Evolutionary conservation across 768 basidiomycete genomes (phyloP), one percentile per base, ranked within the genome.

Genomic region (Boletus rufocinnamomeus): DNA sequence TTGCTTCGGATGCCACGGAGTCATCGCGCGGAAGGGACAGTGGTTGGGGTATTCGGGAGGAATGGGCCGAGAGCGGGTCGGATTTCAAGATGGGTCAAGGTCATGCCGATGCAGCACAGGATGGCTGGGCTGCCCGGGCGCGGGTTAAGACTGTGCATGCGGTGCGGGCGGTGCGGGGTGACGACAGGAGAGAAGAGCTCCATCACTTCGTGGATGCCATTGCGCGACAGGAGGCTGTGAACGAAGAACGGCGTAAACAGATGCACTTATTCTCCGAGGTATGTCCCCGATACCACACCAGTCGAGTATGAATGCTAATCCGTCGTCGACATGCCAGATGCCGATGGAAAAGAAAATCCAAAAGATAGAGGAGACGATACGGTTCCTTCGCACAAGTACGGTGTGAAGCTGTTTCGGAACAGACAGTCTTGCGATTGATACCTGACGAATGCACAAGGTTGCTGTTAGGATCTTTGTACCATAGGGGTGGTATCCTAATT

Each of bases 221-320:
- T 32, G 82, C 82, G 4, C 72, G 68, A 17, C 74, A 74, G 54
- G 67, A 75, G 52, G 73, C 73, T 2, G 77, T 70, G 11, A 69
- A 74, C 56, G 74, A 74, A 17, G 74, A 75, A 35, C 76, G 77
- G 25, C 79, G 71, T 50, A 68, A 62, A 52, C 62, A 73, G 52
- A 82, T 86, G 83, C 77, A 84, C 63, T 32, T 57, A 23, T 86
- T 86, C 62, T 81, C 76, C 51, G 73, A 81, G 71, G 84, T 82
- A 62, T 19, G 78, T 28, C 5, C 1, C 23, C 19, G 17, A 11
- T n/a, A 5, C 45, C 40, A 11, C 19, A 5, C 45, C 40, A 27
- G 21, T 44, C n/a, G n/a, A 21, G 19, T 17, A 32, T 21, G 40
- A 9, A 19, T 6, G 25, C 57, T 64, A 11, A 59, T 19, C 10